These are phyloP conservation scores for Eucalyptus polyanthemos DNA, from an alignment of 345 rosid species.

Conservation along the genomic window DNA sequence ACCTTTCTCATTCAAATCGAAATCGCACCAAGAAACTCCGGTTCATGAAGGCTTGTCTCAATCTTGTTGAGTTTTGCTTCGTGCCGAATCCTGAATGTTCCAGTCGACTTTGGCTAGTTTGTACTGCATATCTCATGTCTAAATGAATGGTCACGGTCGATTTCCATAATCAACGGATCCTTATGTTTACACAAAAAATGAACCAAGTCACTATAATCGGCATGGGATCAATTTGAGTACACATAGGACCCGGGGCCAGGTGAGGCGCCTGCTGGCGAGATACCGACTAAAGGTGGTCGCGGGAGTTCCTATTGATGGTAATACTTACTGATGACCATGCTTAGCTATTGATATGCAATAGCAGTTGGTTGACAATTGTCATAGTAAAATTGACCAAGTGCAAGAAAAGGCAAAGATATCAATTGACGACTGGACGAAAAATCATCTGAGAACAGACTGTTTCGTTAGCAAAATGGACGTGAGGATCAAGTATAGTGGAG, in stretches of 20 bases:
- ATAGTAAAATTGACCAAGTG: neutral
- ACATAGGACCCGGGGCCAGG: neutral
- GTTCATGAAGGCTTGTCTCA: too few relatives aligned
- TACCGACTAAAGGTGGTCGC: neutral
- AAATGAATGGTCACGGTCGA: neutral
- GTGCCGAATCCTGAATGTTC: neutral
- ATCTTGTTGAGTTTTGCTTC: neutral
- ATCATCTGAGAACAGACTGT: too few relatives aligned
- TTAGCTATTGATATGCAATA: neutral
- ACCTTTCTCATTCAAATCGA: neutral
- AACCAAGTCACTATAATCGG: neutral
- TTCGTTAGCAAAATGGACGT: too few relatives aligned
- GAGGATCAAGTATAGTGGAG: too few relatives aligned
- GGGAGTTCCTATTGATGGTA: neutral
- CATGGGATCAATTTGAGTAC: neutral
- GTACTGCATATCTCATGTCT: neutral
- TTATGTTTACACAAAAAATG: neutral
- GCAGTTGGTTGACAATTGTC: neutral
- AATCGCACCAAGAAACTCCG: neutral
- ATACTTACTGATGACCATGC: neutral
- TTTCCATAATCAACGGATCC: neutral
- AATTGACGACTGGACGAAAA: too few relatives aligned
- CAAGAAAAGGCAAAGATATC: neutral
- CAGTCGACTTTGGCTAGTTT: neutral
- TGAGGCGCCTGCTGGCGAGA: neutral